A percentile compares a stretch with the other conserved stretches of the same genome.
These are phyloP conservation scores for Golubevia pallescens DNA, from an alignment of 1,284 basidiomycete species.

Conservation along the genomic window DNA sequence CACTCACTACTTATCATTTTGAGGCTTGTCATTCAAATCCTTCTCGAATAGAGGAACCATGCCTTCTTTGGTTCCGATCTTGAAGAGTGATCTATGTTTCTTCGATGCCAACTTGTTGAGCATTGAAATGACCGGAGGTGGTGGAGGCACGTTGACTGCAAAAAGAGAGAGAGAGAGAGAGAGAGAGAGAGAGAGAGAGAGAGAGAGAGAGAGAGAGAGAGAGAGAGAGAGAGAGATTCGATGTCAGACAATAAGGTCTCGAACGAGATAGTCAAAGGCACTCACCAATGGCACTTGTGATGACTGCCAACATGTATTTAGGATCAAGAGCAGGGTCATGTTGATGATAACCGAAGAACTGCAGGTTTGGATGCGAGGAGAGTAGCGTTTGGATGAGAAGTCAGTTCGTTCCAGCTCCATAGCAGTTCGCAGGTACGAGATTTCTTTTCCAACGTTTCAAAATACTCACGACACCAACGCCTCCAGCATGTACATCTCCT, in stretches of 20 bases:
- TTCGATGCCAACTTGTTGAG: conserved; percentile 55
- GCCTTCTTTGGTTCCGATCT: conserved; percentile 50
- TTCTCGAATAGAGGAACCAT: conserved; percentile 58
- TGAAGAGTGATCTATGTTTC: conserved; percentile 50
- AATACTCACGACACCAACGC: conserved; percentile 30
- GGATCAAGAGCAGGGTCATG: conserved; percentile 48
- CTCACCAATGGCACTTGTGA: conserved; percentile 22
- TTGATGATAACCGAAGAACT: conserved; percentile 21
- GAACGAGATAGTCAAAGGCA: background rate
- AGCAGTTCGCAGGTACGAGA: too few species aligned
- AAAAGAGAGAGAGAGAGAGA: conserved; percentile 14
- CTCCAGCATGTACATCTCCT: conserved; percentile 58
- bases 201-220: background rate
- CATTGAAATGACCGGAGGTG: conserved; percentile 48
- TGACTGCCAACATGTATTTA: conserved; percentile 55
- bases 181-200: background rate
- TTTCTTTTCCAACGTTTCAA: background rate
- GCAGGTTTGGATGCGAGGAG: conserved; percentile 5
- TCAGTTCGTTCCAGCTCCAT: too few species aligned
- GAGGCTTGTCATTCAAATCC: conserved; percentile 40
- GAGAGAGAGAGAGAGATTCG: too few species aligned
- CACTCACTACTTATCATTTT: conserved; percentile 43
- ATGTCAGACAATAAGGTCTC: background rate
- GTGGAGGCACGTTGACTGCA: conserved; percentile 60
- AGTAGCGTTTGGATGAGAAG: too few species aligned